Base-by-base conservation (phyloP, 495 filamentous ascomycete genomes). In the Xylaria acuta region DNA sequence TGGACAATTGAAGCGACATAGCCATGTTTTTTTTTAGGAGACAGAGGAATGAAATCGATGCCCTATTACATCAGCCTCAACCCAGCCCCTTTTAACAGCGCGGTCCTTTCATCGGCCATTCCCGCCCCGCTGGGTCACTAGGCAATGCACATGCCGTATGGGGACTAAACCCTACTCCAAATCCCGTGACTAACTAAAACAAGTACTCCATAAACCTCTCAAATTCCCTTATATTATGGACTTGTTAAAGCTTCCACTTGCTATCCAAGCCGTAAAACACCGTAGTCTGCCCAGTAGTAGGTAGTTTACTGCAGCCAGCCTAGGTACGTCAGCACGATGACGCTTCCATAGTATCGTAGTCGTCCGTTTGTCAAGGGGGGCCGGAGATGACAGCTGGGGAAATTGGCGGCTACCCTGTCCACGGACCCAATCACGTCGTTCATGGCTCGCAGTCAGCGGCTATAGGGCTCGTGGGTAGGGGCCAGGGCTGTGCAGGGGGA, bases 31-130 rank as follows among this genome's bases (percentile, higher is more conserved):
- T 63, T 22, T 43, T 40, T 25, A 18, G 5, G 36, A 12, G 18
- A 20, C 59, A 40, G n/a, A 38, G 60, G 60, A 43, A 64, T n/a
- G 38, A 43, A 64, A 1, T 18, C 60, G 5, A 32, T 16, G 36
- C 20, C 12, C 14, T 64, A 41, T 27, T 20, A 30, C 38, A 66
- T 75, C 73, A 77, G 77, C 77, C 77, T 77, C 72, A 79, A 67
- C 77, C 70, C 73, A 76, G 75, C 75, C 77, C 75, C 65, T 25
- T 51, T 51, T 51, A 51, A 51, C 47, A 7, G 27, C 22, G 14
- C 45, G 30, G 30, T 30, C 54, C 67, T 22, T 30, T 51, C 30
- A 11, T 64, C 69, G 58, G 69, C 58, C 59, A 49, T 32, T 47
- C 41, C 43, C 67, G 60, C 45, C 69, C 69, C 58, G 58, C 65